phyloP scores from a whole-genome alignment of 2,329 filamentous ascomycete species.

The Trematosphaeria pertusa region DNA sequence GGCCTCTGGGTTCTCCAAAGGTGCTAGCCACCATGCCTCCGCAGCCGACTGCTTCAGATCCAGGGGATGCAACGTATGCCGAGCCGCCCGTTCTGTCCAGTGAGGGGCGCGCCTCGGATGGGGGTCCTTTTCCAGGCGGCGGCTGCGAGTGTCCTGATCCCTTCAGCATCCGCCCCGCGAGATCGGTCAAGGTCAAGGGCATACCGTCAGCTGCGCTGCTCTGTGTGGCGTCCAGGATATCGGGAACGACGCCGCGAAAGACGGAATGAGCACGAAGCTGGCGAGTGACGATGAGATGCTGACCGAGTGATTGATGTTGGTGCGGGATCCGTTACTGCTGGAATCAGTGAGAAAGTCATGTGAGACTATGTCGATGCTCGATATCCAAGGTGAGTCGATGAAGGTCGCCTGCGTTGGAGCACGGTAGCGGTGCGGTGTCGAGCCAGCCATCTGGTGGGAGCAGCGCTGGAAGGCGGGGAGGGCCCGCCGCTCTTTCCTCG shows the following conservation, averaged over 20 bases:
- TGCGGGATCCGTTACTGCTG: slow-evolving; percentile 43
- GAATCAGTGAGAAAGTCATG: slow-evolving; percentile 46
- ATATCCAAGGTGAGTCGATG: slow-evolving; percentile 40
- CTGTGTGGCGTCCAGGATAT: slow-evolving; percentile 4
- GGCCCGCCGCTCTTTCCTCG: slow-evolving; percentile 12
- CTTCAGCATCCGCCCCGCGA: slow-evolving; percentile 45
- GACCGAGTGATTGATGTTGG: slow-evolving; percentile 44
- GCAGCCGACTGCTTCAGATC: slow-evolving; percentile 14
- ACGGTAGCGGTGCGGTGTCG: slow-evolving; percentile 7
- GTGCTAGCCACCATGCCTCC: slow-evolving; percentile 37
- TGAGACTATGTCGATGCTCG: slow-evolving; percentile 48
- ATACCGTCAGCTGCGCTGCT: slow-evolving; percentile 29
- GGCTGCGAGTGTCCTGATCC: slow-evolving; percentile 40
- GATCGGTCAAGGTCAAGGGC: slow-evolving; percentile 36
- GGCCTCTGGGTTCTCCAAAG: slow-evolving; percentile 32
- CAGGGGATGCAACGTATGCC: slow-evolving; percentile 17
- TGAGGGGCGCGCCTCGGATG: slow-evolving; percentile 20
- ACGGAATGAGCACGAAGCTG: slow-evolving; percentile 33
- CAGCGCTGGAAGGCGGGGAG: slow-evolving; percentile 17
- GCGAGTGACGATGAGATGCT: slow-evolving; percentile 34
- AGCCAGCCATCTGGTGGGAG: no score
- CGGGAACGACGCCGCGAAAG: slow-evolving; percentile 24
- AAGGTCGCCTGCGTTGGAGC: slow-evolving; percentile 23
- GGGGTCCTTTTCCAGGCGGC: slow-evolving; percentile 27
- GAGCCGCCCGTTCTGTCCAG: slow-evolving; percentile 23